Conservation (phyloP, 1,139 yeast species). For the Yamadazyma spencermartinsiae region DNA sequence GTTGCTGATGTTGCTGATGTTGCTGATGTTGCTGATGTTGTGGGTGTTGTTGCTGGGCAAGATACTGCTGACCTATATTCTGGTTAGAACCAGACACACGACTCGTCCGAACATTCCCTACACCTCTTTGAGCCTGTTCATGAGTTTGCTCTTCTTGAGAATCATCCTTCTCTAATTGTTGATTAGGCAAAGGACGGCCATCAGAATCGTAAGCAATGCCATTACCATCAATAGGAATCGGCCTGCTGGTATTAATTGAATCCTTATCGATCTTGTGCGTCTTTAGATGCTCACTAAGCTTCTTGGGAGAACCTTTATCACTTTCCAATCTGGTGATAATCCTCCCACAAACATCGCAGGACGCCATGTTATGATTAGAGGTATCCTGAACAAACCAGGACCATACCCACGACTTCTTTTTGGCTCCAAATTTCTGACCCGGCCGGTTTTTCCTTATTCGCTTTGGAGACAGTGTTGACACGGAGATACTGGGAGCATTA, state of each 20-base stretch:
- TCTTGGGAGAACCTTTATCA: constrained; percentile 63
- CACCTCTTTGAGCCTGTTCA: too few relatives aligned
- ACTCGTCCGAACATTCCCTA: too few relatives aligned
- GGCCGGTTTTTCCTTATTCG: constrained; percentile 42
- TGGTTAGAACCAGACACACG: too few relatives aligned
- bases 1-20: too few relatives aligned
- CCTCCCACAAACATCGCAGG: constrained; percentile 55
- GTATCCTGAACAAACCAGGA: constrained; percentile 57
- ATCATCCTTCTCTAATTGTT: too few relatives aligned
- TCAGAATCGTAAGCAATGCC: constrained; percentile 34
- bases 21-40: too few relatives aligned
- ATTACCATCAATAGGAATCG: constrained; percentile 39
- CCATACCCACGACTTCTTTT: constrained; percentile 65
- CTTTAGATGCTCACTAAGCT: constrained; percentile 55
- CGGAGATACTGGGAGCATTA: neutral
- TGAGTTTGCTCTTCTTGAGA: too few relatives aligned
- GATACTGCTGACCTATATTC: too few relatives aligned
- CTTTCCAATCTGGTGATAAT: constrained; percentile 47
- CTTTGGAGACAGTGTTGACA: constrained; percentile 13
- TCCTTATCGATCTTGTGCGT: constrained; percentile 51
- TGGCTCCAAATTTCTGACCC: constrained; percentile 57
- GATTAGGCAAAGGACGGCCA: constrained; percentile 27
- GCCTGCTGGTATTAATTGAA: constrained; percentile 35
- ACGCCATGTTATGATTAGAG: constrained; percentile 49
- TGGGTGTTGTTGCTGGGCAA: too few relatives aligned